These are phyloP conservation scores for Russula sp. DNA, from an alignment of 768 basidiomycete species.

Conservation along the genomic window DNA sequence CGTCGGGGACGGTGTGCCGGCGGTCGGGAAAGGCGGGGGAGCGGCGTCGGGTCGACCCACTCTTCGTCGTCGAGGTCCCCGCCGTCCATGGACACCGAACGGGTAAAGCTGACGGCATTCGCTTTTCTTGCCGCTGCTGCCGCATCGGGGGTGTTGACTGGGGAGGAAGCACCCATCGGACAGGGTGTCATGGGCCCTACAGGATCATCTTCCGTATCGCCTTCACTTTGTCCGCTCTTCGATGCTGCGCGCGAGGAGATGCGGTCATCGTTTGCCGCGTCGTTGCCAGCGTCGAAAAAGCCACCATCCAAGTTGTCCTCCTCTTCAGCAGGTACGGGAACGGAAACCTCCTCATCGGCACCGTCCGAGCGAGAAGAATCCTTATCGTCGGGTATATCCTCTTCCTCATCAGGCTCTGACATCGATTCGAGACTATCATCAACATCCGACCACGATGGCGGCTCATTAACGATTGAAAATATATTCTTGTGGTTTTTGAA, in stretches of 20 bases:
- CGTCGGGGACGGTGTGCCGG: neutral
- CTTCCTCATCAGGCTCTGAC: conserved; percentile 69
- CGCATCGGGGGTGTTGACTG: conserved; percentile 9
- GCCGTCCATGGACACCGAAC: conserved; percentile 33
- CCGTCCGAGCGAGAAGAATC: conserved; percentile 10
- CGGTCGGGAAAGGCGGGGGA: conserved; percentile 7
- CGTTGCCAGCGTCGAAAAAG: conserved; percentile 44
- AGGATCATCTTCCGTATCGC: conserved; percentile 67
- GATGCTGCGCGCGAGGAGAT: conserved; percentile 35
- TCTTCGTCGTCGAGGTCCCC: conserved; percentile 42
- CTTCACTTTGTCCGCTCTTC: conserved; percentile 43
- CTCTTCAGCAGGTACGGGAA: conserved; percentile 25
- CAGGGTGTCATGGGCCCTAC: conserved; percentile 67
- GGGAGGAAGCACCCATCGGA: conserved; percentile 32
- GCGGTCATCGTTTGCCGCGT: conserved; percentile 34
- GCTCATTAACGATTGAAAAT: conserved; percentile 84
- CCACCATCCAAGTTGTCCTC: conserved; percentile 40
- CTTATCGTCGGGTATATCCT: conserved; percentile 47
- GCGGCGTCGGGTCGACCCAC: conserved; percentile 61
- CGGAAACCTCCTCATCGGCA: conserved; percentile 26
- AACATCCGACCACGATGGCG: conserved; percentile 74
- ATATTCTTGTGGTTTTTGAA: conserved; percentile 50
- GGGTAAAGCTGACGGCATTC: conserved; percentile 30
- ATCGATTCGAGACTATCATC: conserved; percentile 79
- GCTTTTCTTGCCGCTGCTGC: conserved; percentile 25